These are phyloP conservation scores for Penicillium paxilli DNA, from an alignment of 495 filamentous ascomycete species.

Conservation along the genomic window DNA sequence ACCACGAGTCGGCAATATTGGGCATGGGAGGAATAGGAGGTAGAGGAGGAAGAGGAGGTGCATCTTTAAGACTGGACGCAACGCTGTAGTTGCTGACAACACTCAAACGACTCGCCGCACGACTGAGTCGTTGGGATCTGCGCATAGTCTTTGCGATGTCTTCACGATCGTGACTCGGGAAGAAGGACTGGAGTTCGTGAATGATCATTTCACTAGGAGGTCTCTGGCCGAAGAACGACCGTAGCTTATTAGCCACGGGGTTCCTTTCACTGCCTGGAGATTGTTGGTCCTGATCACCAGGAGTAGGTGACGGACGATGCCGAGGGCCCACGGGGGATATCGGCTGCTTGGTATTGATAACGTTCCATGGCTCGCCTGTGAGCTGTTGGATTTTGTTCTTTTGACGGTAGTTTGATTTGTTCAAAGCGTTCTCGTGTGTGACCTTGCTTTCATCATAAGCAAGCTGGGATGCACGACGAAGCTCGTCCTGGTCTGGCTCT, in stretches of 20 bases:
- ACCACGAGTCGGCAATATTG: slow-evolving; percentile 93
- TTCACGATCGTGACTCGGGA: slow-evolving; percentile 90
- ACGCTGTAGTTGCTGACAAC: slow-evolving; percentile 92
- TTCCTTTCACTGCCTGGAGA: slow-evolving; percentile 45
- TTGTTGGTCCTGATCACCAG: slow-evolving; percentile 50
- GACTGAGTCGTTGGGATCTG: slow-evolving; percentile 85
- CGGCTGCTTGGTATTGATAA: slow-evolving; percentile 69
- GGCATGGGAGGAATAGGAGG: slow-evolving; percentile 76
- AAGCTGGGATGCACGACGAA: slow-evolving; percentile 78
- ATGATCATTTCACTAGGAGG: slow-evolving; percentile 97
- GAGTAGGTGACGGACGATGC: slow-evolving; percentile 55
- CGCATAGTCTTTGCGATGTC: slow-evolving; percentile 93
- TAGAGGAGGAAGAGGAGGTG: slow-evolving; percentile 28
- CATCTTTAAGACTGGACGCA: slow-evolving; percentile 83
- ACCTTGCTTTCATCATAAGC: slow-evolving; percentile 78
- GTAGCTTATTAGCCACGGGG: slow-evolving; percentile 59
- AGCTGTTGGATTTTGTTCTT: slow-evolving; percentile 79
- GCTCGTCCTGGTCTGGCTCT: slow-evolving; percentile 77
- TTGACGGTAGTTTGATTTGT: slow-evolving; percentile 62
- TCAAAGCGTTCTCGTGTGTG: slow-evolving; percentile 64
- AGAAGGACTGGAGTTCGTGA: slow-evolving; percentile 92
- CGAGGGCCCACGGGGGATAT: slow-evolving; percentile 72
- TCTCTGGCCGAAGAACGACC: slow-evolving; percentile 82
- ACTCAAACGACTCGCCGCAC: slow-evolving; percentile 86
- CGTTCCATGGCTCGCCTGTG: slow-evolving; percentile 78